A percentile compares a stretch with the other conserved stretches of the same genome.
These are phyloP conservation scores for Fusarium cicatricum DNA, from an alignment of 2,329 filamentous ascomycete species.

Conservation along the genomic window DNA sequence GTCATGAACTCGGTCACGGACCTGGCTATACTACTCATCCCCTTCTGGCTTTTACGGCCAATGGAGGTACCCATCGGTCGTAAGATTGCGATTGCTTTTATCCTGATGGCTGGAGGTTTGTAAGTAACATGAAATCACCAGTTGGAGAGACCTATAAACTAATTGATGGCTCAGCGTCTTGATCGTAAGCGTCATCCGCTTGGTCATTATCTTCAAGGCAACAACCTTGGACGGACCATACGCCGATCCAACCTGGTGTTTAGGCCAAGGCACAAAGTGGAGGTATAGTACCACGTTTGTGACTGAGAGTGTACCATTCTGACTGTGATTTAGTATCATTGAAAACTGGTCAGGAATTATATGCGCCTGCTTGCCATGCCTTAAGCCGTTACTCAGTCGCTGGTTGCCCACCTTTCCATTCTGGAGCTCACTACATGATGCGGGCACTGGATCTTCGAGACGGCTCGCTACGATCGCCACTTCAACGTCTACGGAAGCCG, in stretches of 20 bases:
- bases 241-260: not conserved
- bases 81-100: slow-evolving; percentile 10
- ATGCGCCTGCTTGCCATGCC: slow-evolving; percentile 22
- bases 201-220: not conserved
- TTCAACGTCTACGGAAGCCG: too few relatives aligned
- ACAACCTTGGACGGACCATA: too few relatives aligned
- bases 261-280: slow-evolving; percentile 2
- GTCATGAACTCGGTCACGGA: slow-evolving; percentile 4
- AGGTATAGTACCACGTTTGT: not conserved
- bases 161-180: not conserved
- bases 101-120: slow-evolving; percentile 22
- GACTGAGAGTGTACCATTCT: not conserved
- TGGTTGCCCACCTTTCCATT: not conserved
- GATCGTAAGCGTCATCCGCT: slow-evolving; percentile 12
- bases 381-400: slow-evolving; percentile 1
- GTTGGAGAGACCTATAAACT: not conserved
- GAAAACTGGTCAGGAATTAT: slow-evolving; percentile 17
- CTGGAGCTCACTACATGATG: not conserved
- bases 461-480: too few relatives aligned
- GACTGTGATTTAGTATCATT: slow-evolving; percentile 5
- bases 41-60: slow-evolving; percentile 12
- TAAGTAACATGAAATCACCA: not conserved
- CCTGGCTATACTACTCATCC: slow-evolving; percentile 4
- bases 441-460: not conserved
- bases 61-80: slow-evolving; percentile 5